Evolutionary conservation across 352 stramenopile genomes (phyloP), one percentile per base, ranked within the genome.

Genomic region (Phytophthora nicotianae): DNA sequence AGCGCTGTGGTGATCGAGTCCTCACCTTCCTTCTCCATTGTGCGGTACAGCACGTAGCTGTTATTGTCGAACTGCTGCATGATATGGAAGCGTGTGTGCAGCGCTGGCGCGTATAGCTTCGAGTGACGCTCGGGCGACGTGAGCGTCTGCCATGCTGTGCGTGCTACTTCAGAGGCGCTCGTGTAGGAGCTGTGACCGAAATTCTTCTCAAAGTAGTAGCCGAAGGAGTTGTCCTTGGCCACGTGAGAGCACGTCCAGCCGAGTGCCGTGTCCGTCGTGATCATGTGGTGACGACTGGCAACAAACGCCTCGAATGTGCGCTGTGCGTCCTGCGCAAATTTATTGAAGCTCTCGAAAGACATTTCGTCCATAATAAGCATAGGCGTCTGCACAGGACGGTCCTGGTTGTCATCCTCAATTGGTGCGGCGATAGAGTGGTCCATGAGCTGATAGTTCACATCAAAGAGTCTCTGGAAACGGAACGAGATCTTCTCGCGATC

Each of bases 341-440:
- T 70, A 33, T 54, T 64, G 49, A 84, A 84, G 45, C 65, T 75
- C 26, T 84, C 75, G 35, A 78, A 68, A 33, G 72, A 79, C 75
- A 84, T 84, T n/a, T 84, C 75, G 53, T 84, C 72, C 75, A 84
- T 84, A 38, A 84, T 78, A 21, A 84, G 62, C 75, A 79, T 72
- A 3, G 75, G 75, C 33, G 72, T 75, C 52, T 78, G 70, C 40
- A 78, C 70, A n/a, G 59, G 67, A 26, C 68, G 63, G 13, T 74
- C 63, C 45, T 71, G 47, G 13, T 60, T 38, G 9, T 76, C 61
- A 3, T 76, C 50, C 11, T 71, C 52, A 17, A 50, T 67, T 0
- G 68, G 68, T 0, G 62, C 69, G 14, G 72, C 70, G 38, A 77
- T 70, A 52, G 75, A 81, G 61, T 84, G 75, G 60, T 84, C 68